These are phyloP conservation scores for Neonectria hederae DNA, from an alignment of 2,329 filamentous ascomycete genomes.

Conservation along the genomic window DNA sequence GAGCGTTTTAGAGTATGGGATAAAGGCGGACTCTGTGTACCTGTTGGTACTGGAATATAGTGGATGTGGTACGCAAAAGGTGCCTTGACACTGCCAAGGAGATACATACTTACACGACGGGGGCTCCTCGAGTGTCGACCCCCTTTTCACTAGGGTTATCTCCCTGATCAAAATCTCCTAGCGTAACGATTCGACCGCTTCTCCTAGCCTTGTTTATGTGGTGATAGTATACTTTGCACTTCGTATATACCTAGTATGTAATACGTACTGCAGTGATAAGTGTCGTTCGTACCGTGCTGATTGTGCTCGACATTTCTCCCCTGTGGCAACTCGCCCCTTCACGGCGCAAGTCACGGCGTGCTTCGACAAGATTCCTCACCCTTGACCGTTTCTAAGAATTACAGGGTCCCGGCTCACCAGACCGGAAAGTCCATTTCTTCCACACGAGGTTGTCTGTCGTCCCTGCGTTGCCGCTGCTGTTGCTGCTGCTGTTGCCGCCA, in stretches of 20 bases:
- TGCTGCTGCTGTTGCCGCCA: conserved; percentile 29
- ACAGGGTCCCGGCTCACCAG: conserved; percentile 30
- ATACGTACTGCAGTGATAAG: background rate
- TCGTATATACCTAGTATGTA: conserved; percentile 2
- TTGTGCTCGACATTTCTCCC: background rate
- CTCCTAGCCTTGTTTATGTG: conserved; percentile 1
- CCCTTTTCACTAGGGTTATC: conserved; percentile 18
- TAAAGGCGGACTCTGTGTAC: too few relatives aligned
- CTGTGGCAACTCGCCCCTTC: conserved; percentile 7
- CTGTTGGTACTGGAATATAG: too few relatives aligned
- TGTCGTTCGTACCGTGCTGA: background rate
- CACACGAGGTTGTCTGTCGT: conserved; percentile 35
- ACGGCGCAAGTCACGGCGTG: conserved; percentile 5
- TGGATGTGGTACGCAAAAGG: too few relatives aligned
- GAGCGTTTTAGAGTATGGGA: too few relatives aligned
- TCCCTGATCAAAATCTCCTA: conserved; percentile 25
- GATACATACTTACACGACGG: too few relatives aligned
- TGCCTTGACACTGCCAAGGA: too few relatives aligned
- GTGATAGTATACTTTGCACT: conserved; percentile 5
- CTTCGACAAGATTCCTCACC: conserved; percentile 15
- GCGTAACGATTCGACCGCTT: conserved; percentile 24
- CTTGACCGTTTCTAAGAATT: conserved; percentile 6
- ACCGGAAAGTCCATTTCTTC: conserved; percentile 41
- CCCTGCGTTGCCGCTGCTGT: conserved; percentile 20
- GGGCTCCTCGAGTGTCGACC: conserved; percentile 25